Evolutionary conservation across 257 asterid genomes (phyloP).

Genomic region (Orobanche coerulescens): DNA sequence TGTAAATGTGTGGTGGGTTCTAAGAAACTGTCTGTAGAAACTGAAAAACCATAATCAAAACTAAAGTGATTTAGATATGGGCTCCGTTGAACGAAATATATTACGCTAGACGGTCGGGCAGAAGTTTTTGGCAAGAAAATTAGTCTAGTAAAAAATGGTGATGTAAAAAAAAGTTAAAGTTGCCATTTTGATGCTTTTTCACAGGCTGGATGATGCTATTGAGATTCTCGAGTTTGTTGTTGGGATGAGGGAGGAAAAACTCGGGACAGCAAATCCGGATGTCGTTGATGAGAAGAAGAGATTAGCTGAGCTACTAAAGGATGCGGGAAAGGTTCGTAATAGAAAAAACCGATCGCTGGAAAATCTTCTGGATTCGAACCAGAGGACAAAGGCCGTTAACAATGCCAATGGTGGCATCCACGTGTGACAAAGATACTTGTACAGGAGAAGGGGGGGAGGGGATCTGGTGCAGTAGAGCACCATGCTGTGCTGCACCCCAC

Average conservation of each 20-base stretch:
- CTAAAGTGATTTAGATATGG: no score
- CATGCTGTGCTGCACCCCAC: no score
- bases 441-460: no score
- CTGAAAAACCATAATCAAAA: no score
- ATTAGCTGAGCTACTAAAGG: conserved; percentile 73
- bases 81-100: no score
- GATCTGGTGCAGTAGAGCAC: no score
- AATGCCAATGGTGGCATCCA: conserved; percentile 41
- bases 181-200: conserved; percentile 8
- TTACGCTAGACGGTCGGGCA: no score
- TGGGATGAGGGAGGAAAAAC: conserved; percentile 91
- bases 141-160: background rate
- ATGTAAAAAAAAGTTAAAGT: background rate
- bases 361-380: conserved; percentile 62
- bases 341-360: conserved; percentile 74
- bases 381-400: conserved; percentile 29
- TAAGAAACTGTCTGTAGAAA: no score
- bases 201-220: conserved; percentile 85
- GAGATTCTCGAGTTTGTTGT: conserved; percentile 71
- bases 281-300: conserved; percentile 89
- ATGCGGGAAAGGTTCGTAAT: conserved; percentile 66
- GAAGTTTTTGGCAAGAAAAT: no score
- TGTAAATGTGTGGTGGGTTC: no score
- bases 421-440: conserved; percentile 47
- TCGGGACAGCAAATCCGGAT: conserved; percentile 95